These are phyloP conservation scores for Artomyces pyxidatus DNA, from an alignment of 768 basidiomycete genomes.

Conservation along the genomic window DNA sequence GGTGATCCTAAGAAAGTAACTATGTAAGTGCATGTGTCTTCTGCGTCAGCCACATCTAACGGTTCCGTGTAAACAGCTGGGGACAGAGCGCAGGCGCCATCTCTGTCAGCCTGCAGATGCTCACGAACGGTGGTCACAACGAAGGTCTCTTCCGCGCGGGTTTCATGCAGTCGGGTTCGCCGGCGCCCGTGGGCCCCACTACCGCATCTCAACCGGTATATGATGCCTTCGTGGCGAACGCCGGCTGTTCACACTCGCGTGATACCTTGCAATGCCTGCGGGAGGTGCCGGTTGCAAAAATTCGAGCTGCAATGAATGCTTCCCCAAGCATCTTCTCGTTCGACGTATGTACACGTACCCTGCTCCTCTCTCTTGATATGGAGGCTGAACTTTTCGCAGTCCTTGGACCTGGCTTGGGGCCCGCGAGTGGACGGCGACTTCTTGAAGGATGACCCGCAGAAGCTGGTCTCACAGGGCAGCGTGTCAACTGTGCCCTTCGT, in stretches of 20 bases:
- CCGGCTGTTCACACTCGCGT: constrained; percentile 9
- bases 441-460: no score
- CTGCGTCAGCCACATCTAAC: constrained; percentile 1
- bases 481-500: no score
- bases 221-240: constrained; percentile 15
- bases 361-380: no score
- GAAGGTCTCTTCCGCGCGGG: constrained; percentile 32
- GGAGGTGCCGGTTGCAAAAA: background rate
- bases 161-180: constrained; percentile 37
- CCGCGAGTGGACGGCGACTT: no score
- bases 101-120: constrained; percentile 33
- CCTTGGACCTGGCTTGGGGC: no score
- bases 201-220: constrained; percentile 15
- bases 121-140: constrained; percentile 29
- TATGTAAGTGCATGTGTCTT: constrained; percentile 29
- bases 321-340: constrained; percentile 12
- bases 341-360: constrained; percentile 9
- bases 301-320: constrained; percentile 11
- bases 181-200: constrained; percentile 20
- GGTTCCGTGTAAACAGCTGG: constrained; percentile 26
- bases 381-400: no score
- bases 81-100: constrained; percentile 50
- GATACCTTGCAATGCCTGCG: constrained; percentile 19
- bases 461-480: no score
- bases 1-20: constrained; percentile 56